Conservation (phyloP, 1,284 basidiomycete genomes). For the Rhodotorula sp. region DNA sequence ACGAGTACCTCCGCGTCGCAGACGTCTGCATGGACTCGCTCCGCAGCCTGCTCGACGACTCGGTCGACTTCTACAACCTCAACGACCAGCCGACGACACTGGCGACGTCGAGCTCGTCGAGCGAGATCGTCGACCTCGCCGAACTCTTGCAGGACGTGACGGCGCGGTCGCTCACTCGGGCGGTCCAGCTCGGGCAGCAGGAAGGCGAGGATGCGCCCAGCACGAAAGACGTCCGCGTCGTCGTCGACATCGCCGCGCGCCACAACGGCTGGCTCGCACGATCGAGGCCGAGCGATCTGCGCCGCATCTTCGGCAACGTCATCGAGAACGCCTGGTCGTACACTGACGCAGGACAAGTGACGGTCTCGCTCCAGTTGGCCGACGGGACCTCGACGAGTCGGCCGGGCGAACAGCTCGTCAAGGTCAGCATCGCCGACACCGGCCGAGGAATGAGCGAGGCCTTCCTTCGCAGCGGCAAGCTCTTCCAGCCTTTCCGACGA, state of each 20-base stretch:
- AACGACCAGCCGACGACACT: neutral
- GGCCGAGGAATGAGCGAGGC: slow-evolving; percentile 11
- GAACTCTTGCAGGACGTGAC: slow-evolving; percentile 21
- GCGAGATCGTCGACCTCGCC: slow-evolving; percentile 33
- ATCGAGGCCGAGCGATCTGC: slow-evolving; percentile 19
- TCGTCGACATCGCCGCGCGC: slow-evolving; percentile 33
- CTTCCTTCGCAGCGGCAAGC: slow-evolving; percentile 9
- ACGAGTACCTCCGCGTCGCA: slow-evolving; percentile 21
- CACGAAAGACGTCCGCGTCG: neutral
- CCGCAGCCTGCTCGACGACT: slow-evolving; percentile 42
- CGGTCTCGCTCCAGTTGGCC: neutral
- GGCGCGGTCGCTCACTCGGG: slow-evolving; percentile 28
- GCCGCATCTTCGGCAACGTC: slow-evolving; percentile 50
- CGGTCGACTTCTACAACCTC: slow-evolving; percentile 38
- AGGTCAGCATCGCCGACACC: slow-evolving; percentile 5
- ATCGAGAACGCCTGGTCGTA: slow-evolving; percentile 52
- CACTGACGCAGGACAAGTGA: slow-evolving; percentile 43
- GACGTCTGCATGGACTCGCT: slow-evolving; percentile 42
- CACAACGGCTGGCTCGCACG: slow-evolving; percentile 44
- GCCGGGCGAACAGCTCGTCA: slow-evolving; percentile 1
- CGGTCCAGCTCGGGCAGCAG: neutral
- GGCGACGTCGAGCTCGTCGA: neutral
- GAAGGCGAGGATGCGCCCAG: neutral
- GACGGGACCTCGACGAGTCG: neutral
- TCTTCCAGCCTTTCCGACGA: slow-evolving; percentile 17